Percentiles rank a stretch among this genome's conserved stretches.
Conservation (phyloP, 2,329 filamentous ascomycete genomes). For the Nemania sp. region DNA sequence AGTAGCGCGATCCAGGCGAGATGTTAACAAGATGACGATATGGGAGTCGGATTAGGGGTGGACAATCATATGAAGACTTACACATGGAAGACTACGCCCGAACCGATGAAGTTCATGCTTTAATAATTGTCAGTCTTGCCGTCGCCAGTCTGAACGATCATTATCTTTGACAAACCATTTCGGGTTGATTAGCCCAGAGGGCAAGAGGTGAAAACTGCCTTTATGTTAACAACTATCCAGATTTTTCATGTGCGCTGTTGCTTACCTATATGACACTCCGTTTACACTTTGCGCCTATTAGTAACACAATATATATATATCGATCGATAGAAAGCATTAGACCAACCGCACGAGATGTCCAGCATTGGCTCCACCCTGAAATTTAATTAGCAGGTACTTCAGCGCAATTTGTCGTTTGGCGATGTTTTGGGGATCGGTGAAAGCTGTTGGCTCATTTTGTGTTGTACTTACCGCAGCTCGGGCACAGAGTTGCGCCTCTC, state of each 20-base stretch:
- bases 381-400: not conserved
- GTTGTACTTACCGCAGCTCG: not conserved
- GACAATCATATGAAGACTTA: no score
- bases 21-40: no score
- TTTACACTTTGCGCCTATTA: not conserved
- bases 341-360: not conserved
- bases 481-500: not conserved
- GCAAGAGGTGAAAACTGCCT: constrained; percentile 55
- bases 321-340: not conserved
- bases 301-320: not conserved
- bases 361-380: not conserved
- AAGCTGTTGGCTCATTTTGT: not conserved
- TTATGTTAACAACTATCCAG: no score
- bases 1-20: no score
- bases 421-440: not conserved
- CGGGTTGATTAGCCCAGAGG: constrained; percentile 73
- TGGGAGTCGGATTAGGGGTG: constrained; percentile 43
- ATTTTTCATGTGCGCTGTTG: no score
- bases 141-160: not conserved
- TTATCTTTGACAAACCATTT: not conserved
- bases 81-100: constrained; percentile 53
- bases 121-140: constrained; percentile 49
- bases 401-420: not conserved
- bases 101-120: constrained; percentile 68
- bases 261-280: not conserved